phyloP scores from a whole-genome alignment of 305 asterid genomes.

The Fraxinus albicans region DNA sequence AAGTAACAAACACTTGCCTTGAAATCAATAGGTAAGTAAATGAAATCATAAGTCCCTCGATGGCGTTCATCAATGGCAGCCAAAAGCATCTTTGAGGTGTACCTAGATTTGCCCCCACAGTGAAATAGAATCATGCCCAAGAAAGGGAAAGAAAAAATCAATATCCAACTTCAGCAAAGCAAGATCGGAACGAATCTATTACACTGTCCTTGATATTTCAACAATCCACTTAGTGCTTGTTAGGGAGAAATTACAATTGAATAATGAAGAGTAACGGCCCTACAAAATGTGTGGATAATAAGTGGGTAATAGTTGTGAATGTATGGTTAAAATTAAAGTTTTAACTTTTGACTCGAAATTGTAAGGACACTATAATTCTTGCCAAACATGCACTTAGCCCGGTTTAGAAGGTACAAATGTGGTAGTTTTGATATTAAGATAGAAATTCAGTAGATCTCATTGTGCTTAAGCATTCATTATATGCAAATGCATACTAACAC shows the following conservation, averaged over 20 bases:
- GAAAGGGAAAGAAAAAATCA: slow-evolving; percentile 8
- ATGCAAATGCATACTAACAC: slow-evolving; percentile 1
- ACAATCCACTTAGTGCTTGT: background rate
- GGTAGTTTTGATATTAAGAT: background rate
- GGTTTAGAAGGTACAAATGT: background rate
- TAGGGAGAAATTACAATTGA: background rate
- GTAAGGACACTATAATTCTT: background rate
- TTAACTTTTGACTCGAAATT: background rate
- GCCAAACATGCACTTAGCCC: background rate
- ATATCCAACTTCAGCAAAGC: background rate
- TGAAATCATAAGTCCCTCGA: slow-evolving; percentile 90
- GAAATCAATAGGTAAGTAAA: slow-evolving; percentile 93
- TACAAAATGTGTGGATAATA: background rate
- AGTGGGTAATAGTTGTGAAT: background rate
- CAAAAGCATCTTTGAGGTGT: slow-evolving; percentile 98
- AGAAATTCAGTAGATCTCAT: background rate
- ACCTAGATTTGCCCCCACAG: slow-evolving; percentile 48
- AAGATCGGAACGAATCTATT: slow-evolving; percentile 3
- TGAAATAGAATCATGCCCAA: slow-evolving; percentile 20
- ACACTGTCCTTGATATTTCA: background rate
- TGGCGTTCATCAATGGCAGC: slow-evolving; percentile 96
- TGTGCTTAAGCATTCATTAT: background rate
- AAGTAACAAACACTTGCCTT: slow-evolving; percentile 56
- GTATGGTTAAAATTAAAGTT: background rate
- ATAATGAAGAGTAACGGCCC: background rate